Evolutionary conservation across 352 stramenopile species (phyloP).

Genomic region (Phytophthora fragariae): DNA sequence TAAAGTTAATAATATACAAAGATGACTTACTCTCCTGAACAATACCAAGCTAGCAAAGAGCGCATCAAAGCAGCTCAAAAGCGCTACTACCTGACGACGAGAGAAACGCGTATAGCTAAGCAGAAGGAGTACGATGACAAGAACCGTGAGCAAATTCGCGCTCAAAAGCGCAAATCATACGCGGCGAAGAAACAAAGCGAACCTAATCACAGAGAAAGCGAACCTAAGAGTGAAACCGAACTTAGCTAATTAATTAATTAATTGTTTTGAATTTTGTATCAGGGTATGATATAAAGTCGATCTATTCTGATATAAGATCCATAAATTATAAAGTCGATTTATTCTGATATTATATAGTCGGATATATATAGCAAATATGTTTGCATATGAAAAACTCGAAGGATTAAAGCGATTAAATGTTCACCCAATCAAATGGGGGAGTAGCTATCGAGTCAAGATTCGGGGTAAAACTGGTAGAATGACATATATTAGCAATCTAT

Average conservation of each 20-base stretch:
- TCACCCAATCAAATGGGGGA: no score
- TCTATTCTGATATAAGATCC: no score
- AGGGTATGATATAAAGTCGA: no score
- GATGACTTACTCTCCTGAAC: slow-evolving; percentile 5
- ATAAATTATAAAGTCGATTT: no score
- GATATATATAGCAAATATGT: no score
- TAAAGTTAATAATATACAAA: no score
- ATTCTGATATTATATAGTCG: no score
- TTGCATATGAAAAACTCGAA: no score
- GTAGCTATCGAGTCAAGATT: slow-evolving; percentile 6
- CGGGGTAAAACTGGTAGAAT: background rate
- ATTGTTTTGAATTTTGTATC: no score
- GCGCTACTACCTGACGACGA: slow-evolving; percentile 6
- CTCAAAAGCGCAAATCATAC: slow-evolving; percentile 7
- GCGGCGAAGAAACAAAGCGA: background rate
- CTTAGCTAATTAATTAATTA: no score
- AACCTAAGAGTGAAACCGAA: background rate
- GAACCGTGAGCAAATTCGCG: slow-evolving; percentile 12
- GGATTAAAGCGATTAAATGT: no score
- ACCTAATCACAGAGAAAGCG: background rate
- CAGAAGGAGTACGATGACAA: slow-evolving; percentile 16
- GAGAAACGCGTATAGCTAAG: slow-evolving; percentile 1
- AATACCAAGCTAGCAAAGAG: slow-evolving; percentile 5
- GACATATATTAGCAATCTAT: background rate
- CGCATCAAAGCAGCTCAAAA: slow-evolving; percentile 1